Base-by-base conservation (phyloP, 2,329 filamentous ascomycete genomes). In the Verticillium klebahnii region DNA sequence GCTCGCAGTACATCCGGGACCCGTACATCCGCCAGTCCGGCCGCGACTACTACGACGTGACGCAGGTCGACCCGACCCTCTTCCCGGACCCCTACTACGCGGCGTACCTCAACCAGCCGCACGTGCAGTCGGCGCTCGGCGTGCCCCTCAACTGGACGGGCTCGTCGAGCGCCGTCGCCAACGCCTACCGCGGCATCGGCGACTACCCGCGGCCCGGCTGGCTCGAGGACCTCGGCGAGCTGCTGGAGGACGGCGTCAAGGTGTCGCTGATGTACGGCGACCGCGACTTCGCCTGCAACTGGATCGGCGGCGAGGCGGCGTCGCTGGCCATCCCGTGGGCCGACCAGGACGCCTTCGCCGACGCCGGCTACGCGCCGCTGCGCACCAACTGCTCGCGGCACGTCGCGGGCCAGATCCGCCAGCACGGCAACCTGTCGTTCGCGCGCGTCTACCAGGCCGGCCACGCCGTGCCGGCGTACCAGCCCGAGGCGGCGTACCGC, bases 401-500 rank as follows among this genome's bases (percentile, higher is more conserved):
- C 73, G 82, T 83, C 70, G 86, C 80, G 25, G 89, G 89, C 7
- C 82, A 84, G 63, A 88, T 89, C 0, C 80, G 88, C 2, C 88
- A 91, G 69, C 87, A 83, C 65, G 88, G 87, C 1, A 91, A 91
- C 66, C 79, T 87, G 62, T 83, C 80, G 2, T 88, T 86, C 70
- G 78, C 82, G 23, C 77, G 85, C 0, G 80, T 87, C 17, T 86
- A 83, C 67, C 80, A 85, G 67, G 79, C 84, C 2, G 85, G 85
- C 0, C 85, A 87, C 65, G 79, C 84, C 64, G 78, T 84, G 4
- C 80, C 83, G 0, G 80, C 78, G 45, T 82, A 82, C 62, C 80
- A 83, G 69, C 80, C 80, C 3, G 67, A 75, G 39, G 76, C 79
- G 1, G 70, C 78, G 0, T 76, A 82, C 63, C 73, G 74, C 63